phyloP scores from a whole-genome alignment of 495 filamentous ascomycete species.

The Pyronema omphalodes region DNA sequence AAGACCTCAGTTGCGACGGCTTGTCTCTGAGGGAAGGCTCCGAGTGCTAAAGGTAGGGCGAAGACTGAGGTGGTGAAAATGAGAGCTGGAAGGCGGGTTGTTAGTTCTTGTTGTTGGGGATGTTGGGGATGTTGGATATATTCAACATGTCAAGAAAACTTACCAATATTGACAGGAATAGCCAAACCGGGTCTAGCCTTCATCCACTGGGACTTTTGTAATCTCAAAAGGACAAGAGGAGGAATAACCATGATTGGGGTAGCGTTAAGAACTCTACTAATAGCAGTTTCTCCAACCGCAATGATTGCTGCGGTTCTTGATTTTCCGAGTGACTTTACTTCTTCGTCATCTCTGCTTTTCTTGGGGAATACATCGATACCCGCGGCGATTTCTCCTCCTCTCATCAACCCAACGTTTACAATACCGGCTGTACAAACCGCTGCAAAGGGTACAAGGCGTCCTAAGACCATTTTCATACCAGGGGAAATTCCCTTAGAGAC shows the following conservation, averaged over 20 bases:
- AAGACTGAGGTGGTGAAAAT: conserved; percentile 67
- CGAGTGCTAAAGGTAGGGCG: conserved; percentile 70
- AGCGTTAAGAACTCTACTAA: conserved; percentile 75
- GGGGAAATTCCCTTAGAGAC: conserved; percentile 37
- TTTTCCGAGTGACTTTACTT: conserved; percentile 38
- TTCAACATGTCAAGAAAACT: too few relatives aligned
- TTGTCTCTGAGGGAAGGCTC: conserved; percentile 82
- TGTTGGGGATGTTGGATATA: too few relatives aligned
- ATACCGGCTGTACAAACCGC: conserved; percentile 80
- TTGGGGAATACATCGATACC: conserved; percentile 92
- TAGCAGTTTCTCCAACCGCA: conserved; percentile 79
- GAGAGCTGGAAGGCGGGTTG: conserved; percentile 29
- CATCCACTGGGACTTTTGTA: conserved; percentile 64
- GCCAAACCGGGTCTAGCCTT: conserved; percentile 50
- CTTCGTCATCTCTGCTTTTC: conserved; percentile 26
- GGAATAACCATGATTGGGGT: conserved; percentile 95
- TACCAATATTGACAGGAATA: conserved; percentile 60
- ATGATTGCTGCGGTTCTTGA: conserved; percentile 68
- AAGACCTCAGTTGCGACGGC: conserved; percentile 48
- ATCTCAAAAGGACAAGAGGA: conserved; percentile 58
- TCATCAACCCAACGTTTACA: conserved; percentile 94
- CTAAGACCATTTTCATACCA: conserved; percentile 50
- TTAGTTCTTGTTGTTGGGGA: too few relatives aligned
- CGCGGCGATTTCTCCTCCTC: conserved; percentile 76
- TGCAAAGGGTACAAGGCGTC: conserved; percentile 80